Evolutionary conservation across 192 early-diverging fungal genomes (phyloP), one percentile per base, ranked within the genome.

Genomic region (Rhizophagus prolifer): DNA sequence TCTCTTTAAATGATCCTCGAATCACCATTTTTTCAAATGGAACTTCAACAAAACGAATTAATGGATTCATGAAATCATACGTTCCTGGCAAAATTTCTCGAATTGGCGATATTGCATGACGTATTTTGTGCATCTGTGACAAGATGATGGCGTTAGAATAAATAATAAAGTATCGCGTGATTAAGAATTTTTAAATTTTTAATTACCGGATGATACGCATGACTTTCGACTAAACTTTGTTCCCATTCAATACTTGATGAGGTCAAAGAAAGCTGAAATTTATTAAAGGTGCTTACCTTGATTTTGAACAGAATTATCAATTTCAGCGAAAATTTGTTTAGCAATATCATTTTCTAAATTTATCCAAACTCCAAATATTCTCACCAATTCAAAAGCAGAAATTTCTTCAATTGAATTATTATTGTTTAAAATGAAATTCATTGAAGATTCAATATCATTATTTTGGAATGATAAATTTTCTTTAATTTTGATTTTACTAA

Each of bases 221-320:
- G 91, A 16, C 91, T 90, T 67, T 92, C 91, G 7, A 89, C 61
- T 21, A 92, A 80, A 66, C 80, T 79, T 77, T 92, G 90, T 65
- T 92, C 91, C 91, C 91, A 92, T 47, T 88, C 89, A 13, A 90
- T 74, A 13, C 83, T 82, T 2, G 83, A 77, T 1, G 88, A 87
- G 0, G 36, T 23, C 12, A 86, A 61, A 12, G 79, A 67, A 23
- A 83, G 86, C 0, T 77, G 23, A 19, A 75, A n/a, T 14, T 75
- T 77, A 21, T 79, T 74, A 50, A 31, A 58, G 69, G 68, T 74
- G n/a, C n/a, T 68, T 85, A 89, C 67, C 54, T 82, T 89, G 89
- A 79, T 88, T 82, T 10, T 70, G 67, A 25, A 87, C 81, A 5
- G 90, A 91, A 72, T 81, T 88, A 34, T 77, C 70, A 69, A 91